Evolutionary conservation across 176 grass and related monocot genomes (phyloP).

Genomic region (Pontederia paniculata): DNA sequence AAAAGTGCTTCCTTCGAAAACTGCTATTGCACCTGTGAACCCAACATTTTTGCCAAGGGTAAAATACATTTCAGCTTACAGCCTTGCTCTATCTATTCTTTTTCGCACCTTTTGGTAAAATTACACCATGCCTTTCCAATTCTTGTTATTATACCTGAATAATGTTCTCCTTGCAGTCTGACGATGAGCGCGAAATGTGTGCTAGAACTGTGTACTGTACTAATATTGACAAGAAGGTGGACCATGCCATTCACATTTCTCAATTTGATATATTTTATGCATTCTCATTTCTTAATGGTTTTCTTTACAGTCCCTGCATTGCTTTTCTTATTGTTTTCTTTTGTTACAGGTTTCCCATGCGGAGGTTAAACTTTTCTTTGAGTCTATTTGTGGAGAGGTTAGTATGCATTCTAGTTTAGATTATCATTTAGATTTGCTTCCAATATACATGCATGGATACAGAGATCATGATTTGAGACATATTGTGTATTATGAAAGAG

Average conservation of each 20-base stretch:
- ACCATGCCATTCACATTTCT: constrained; percentile 7
- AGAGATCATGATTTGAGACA: not conserved
- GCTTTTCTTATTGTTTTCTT: not conserved
- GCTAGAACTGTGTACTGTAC: constrained; percentile 98
- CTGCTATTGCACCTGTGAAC: constrained; percentile 96
- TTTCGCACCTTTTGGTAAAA: not conserved
- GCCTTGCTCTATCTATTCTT: too few relatives aligned
- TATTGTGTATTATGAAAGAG: not conserved
- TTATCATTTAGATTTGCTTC: not conserved
- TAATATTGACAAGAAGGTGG: constrained; percentile 99
- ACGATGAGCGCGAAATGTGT: constrained; percentile 99
- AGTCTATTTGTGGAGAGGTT: constrained; percentile 97
- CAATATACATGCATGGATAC: constrained; percentile 20
- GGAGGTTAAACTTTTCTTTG: constrained; percentile 96
- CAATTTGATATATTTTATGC: not conserved
- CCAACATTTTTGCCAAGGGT: constrained; percentile 91
- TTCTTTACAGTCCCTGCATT: not conserved
- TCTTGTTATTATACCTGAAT: not conserved
- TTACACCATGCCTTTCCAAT: not conserved
- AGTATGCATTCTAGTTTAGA: constrained; percentile 8
- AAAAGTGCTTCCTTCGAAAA: constrained; percentile 92
- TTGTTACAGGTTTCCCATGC: constrained; percentile 83
- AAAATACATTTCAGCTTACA: constrained; percentile 1
- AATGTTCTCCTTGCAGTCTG: constrained; percentile 36
- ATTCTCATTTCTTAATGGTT: not conserved